phyloP scores from a whole-genome alignment of 2,329 filamentous ascomycete genomes.

The Davidsoniella virescens region DNA sequence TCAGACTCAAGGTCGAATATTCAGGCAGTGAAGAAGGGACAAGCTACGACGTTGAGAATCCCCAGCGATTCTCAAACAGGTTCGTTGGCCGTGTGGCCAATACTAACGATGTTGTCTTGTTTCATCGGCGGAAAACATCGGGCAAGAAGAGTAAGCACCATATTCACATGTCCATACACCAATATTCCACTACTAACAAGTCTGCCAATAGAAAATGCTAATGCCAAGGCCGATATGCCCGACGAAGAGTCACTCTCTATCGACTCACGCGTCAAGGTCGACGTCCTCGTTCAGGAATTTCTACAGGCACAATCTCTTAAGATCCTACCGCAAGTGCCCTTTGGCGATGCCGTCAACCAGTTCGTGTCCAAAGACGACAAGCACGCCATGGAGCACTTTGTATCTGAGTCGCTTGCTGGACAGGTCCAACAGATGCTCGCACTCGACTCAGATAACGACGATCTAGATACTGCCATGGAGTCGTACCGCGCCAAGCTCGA shows the following conservation, averaged over 20 bases:
- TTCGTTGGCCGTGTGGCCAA: conserved; percentile 89
- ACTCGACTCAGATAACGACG: conserved; percentile 46
- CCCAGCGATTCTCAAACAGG: conserved; percentile 85
- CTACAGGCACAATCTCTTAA: conserved; percentile 76
- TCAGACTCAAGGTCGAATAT: conserved; percentile 83
- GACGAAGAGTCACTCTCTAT: conserved; percentile 40
- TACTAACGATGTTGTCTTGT: conserved; percentile 82
- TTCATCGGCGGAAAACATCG: conserved; percentile 71
- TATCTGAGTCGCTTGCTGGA: conserved; percentile 51
- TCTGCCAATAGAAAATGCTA: conserved; percentile 20
- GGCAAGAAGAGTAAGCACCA: conserved; percentile 17
- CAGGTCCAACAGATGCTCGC: conserved; percentile 56
- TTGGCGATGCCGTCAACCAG: conserved; percentile 80
- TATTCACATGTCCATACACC: not conserved
- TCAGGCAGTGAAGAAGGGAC: conserved; percentile 62
- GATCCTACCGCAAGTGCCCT: conserved; percentile 80
- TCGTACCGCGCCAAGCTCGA: conserved; percentile 54
- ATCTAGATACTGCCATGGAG: conserved; percentile 59
- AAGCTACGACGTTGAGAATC: conserved; percentile 81
- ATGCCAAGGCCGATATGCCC: conserved; percentile 40
- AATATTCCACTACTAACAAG: not conserved
- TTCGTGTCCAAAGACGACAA: conserved; percentile 95
- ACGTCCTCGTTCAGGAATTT: conserved; percentile 76
- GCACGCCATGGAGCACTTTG: conserved; percentile 71
- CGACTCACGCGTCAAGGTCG: conserved; percentile 51